phyloP scores from a whole-genome alignment of 1,284 basidiomycete species.

The Lignosus rhinocerotis region DNA sequence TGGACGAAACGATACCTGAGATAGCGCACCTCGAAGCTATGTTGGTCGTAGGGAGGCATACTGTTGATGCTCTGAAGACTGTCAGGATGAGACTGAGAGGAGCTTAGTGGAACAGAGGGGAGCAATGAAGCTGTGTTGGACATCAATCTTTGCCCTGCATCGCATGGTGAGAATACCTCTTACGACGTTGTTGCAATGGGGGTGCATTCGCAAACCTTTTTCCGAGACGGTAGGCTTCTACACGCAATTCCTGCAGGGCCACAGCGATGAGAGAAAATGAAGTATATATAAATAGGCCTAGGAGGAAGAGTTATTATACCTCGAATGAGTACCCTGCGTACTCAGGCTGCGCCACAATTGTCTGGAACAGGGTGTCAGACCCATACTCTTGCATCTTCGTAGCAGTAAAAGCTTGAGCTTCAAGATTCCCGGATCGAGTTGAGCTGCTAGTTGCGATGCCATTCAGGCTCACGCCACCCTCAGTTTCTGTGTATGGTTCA shows the following conservation, averaged over 20 bases:
- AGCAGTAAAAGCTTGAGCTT: conserved; percentile 37
- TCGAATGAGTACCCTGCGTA: conserved; percentile 41
- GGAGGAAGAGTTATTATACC: conserved; percentile 27
- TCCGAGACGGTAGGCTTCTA: conserved; percentile 27
- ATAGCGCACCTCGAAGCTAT: conserved; percentile 31
- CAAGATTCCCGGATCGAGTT: conserved; percentile 31
- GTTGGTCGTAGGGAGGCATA: conserved; percentile 25
- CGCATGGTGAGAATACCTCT: neutral
- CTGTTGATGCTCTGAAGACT: conserved; percentile 28
- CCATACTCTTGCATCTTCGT: conserved; percentile 18
- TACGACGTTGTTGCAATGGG: conserved; percentile 9
- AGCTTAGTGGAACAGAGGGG: conserved; percentile 1
- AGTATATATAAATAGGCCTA: neutral
- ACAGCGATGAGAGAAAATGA: neutral
- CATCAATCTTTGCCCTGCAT: neutral
- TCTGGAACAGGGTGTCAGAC: conserved; percentile 34
- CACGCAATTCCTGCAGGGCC: conserved; percentile 26
- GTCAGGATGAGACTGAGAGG: conserved; percentile 9
- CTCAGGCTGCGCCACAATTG: conserved; percentile 37
- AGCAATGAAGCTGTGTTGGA: conserved; percentile 5
- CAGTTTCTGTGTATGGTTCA: conserved; percentile 34
- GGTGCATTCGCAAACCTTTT: conserved; percentile 22
- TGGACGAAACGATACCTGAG: neutral
- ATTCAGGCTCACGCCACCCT: conserved; percentile 8
- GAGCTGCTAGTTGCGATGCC: conserved; percentile 9